Evolutionary conservation across 257 asterid species (phyloP).

Genomic region (Scutellaria galericulata): DNA sequence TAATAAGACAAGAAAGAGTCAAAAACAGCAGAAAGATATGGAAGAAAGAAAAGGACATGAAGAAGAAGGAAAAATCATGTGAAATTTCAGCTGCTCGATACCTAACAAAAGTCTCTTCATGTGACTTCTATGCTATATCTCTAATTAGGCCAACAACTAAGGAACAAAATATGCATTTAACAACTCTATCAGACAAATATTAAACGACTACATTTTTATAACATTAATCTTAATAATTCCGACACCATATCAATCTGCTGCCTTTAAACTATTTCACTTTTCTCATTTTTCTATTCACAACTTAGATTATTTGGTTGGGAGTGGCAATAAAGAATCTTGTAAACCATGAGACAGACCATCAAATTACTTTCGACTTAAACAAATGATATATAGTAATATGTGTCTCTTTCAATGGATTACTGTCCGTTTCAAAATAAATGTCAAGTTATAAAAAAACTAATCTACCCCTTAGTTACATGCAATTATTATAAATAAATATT

Average conservation of each 20-base stretch:
- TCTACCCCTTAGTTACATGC: too few species aligned
- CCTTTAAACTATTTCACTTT: constrained; percentile 27
- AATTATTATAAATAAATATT: too few species aligned
- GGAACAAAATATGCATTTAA: constrained; percentile 45
- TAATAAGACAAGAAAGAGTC: constrained; percentile 38
- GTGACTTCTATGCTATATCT: constrained; percentile 28
- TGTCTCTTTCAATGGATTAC: background rate
- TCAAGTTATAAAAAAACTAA: too few species aligned
- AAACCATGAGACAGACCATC: constrained; percentile 39
- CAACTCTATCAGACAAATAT: constrained; percentile 16
- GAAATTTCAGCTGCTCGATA: constrained; percentile 37
- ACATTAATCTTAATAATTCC: background rate
- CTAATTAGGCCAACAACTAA: constrained; percentile 25
- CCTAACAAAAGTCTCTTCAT: constrained; percentile 34
- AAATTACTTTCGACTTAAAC: constrained; percentile 50
- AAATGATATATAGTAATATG: background rate
- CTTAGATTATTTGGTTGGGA: constrained; percentile 50
- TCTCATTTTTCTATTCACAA: constrained; percentile 31
- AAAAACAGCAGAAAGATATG: constrained; percentile 44
- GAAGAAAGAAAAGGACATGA: constrained; percentile 37
- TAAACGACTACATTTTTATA: constrained; percentile 1
- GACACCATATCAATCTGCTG: constrained; percentile 36
- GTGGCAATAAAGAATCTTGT: constrained; percentile 52
- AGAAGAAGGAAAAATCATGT: constrained; percentile 36
- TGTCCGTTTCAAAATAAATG: too few species aligned